Base-by-base conservation (phyloP, 2,329 filamentous ascomycete species). In the Venturia aucupariae region DNA sequence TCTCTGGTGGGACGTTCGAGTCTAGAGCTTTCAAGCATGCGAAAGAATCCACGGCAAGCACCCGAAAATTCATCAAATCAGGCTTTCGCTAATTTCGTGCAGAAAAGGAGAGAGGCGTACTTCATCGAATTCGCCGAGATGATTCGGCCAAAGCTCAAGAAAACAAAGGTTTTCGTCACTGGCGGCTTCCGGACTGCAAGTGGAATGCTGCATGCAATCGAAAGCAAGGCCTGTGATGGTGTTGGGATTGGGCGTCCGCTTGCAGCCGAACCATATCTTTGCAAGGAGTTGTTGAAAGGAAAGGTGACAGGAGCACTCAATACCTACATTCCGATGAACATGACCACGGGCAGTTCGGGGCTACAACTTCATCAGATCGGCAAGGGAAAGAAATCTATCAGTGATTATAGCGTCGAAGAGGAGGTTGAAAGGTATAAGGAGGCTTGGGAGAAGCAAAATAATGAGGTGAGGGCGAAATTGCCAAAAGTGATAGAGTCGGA, bases 1-100 rank as follows among this genome's bases (percentile, higher is more conserved):
- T 87, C 0, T 81, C 77, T 0, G 84, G 85, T 19, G 85, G 85
- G 8, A 87, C 84, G 0, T 86, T 85, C 68, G 80, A 87, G 72
- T 72, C 75, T 22, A 69, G 82, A 0, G 82, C 78, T 0, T 84
- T 85, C 67, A 68, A 68, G 2, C 81, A 84, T 70, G 76, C 79
- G 72, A 75, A 78, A 61, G 83, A 86, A 55, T 80, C 77, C 19
- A 85, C 82, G 13, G 51, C 35, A 35, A 32, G 51, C 19, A 57
- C 5, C 15, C 35, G 35, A 38, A 38, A 38, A 38, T 6, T 11
- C 35, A 11, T 8, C 35, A 1, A 11, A 38, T 38, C 11, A 38
- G 35, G 35, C 35, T 38, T 19, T 32, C 8, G 51, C 51, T 57
- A 10, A 57, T 17, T 35, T 8, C 10, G 4, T n/a, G 5, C 51